Base-by-base conservation (phyloP, 305 asterid species). In the Fraxinus sp. region DNA sequence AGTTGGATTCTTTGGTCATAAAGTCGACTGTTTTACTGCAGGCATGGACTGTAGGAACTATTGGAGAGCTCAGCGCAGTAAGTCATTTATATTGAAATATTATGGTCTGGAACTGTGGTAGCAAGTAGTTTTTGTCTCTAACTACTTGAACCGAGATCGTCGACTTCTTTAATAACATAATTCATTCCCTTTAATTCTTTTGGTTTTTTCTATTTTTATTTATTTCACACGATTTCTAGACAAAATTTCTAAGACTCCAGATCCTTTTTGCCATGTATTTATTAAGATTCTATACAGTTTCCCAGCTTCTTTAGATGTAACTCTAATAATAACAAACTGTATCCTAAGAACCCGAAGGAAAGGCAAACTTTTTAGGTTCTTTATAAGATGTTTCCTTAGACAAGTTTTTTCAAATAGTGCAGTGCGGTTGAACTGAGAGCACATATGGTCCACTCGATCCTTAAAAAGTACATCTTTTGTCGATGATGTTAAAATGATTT, bases 51-150 rank as follows among this genome's bases (percentile, higher is more conserved):
- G 90, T 94, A 78, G 97, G 98, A 80, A 93, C 97, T 83, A 90
- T 94, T 97, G 98, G 97, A 84, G 98, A 94, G 82, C 91, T 93
- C 77, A 93, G 90, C 78, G 97, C 98, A 59, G 97, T 93, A 82
- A 76, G 88, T 85, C 57, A 44, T 36, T 32, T 52, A 37, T 80
- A 18, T 30, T 13, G 36, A 30, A 68, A 0, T 37, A 74, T 81
- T 41, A 74, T 77, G 76, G 22, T 74, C 71, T 73, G 20, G 35
- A 41, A 22, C 74, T 33, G 39, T 33, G 39, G 13, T 78, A 10
- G n/a, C 32, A 28, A 11, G 37, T 28, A 62, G 72, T 41, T 44
- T 73, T 49, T 30, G 22, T 76, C 36, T 26, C 13, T 3, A 22
- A 71, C 33, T 6, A 37, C 76, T 30, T 24, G 16, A 20, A 26